Percentiles rank a stretch among this genome's conserved stretches.
Conservation (phyloP, 1,139 yeast species). For the Suhomyces taliae region DNA sequence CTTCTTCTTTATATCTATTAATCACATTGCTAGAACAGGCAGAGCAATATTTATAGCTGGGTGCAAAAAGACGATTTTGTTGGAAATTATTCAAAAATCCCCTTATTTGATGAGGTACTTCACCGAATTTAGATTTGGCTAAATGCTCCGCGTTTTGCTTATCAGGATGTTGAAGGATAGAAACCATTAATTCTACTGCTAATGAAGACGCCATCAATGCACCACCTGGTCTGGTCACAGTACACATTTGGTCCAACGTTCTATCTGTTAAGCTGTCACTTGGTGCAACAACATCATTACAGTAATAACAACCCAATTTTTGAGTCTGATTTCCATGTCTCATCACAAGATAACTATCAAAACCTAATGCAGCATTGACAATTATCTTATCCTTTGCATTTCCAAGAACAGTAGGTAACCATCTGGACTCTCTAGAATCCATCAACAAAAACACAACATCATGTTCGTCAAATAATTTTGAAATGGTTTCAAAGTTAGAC, state of each 20-base stretch:
- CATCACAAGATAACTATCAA: conserved; percentile 90
- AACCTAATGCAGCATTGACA: conserved; percentile 91
- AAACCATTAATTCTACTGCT: conserved; percentile 81
- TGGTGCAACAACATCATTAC: conserved; percentile 96
- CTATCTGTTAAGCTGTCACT: conserved; percentile 79
- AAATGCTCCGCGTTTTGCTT: conserved; percentile 48
- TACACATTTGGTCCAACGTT: conserved; percentile 96
- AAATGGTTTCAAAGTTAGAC: conserved; percentile 52
- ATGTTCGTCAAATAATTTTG: conserved; percentile 57
- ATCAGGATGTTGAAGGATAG: conserved; percentile 67
- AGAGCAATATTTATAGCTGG: conserved; percentile 74
- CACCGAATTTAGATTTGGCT: conserved; percentile 54
- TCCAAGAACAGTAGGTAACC: conserved; percentile 91
- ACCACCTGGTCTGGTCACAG: conserved; percentile 95
- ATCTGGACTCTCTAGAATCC: conserved; percentile 94
- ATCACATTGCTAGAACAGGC: conserved; percentile 74
- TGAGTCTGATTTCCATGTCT: conserved; percentile 65
- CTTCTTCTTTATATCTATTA: conserved; percentile 46
- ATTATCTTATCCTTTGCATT: conserved; percentile 67
- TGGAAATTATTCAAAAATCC: conserved; percentile 74
- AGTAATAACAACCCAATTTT: conserved; percentile 87
- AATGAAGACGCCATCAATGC: conserved; percentile 84
- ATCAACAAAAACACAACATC: conserved; percentile 79
- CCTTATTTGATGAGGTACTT: conserved; percentile 83
- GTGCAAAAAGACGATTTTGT: conserved; percentile 64